Evolutionary conservation across 768 basidiomycete species (phyloP).

Genomic region (Pulveroboletus sp.): DNA sequence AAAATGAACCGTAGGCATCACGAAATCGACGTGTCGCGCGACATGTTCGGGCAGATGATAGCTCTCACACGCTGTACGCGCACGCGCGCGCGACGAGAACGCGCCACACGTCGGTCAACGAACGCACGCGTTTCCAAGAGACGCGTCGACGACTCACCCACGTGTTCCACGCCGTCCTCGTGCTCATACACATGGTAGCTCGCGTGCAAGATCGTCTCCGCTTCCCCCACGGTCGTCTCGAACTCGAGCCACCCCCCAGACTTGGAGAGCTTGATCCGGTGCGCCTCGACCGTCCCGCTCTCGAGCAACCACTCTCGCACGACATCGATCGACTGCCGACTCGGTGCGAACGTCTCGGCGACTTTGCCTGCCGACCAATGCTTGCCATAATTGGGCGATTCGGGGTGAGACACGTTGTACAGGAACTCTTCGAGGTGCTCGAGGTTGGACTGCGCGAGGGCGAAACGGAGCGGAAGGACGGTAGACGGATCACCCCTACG

Average conservation of each 20-base stretch:
- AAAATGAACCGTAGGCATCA: slow-evolving; percentile 45
- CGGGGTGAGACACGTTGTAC: slow-evolving; percentile 41
- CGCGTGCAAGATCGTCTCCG: slow-evolving; percentile 40
- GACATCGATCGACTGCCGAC: slow-evolving; percentile 31
- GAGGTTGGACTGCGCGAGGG: slow-evolving; percentile 41
- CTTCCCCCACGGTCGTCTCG: slow-evolving; percentile 39
- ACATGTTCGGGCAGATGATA: slow-evolving; percentile 41
- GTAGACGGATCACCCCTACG: slow-evolving; percentile 31
- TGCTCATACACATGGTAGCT: slow-evolving; percentile 42
- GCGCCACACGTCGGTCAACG: neutral
- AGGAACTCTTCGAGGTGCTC: slow-evolving; percentile 39
- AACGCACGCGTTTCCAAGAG: neutral
- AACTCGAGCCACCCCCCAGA: slow-evolving; percentile 41
- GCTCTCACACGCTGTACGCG: slow-evolving; percentile 33
- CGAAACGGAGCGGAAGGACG: slow-evolving; percentile 43
- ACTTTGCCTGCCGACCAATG: slow-evolving; percentile 42
- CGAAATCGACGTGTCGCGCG: slow-evolving; percentile 38
- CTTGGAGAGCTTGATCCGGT: slow-evolving; percentile 32
- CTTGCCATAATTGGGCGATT: slow-evolving; percentile 42
- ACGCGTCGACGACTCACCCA: slow-evolving; percentile 27
- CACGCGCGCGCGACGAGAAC: too few relatives aligned
- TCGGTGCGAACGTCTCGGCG: slow-evolving; percentile 42
- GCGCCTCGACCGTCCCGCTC: slow-evolving; percentile 33
- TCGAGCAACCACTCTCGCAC: slow-evolving; percentile 41
- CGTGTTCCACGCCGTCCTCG: slow-evolving; percentile 34